Evolutionary conservation across 768 basidiomycete genomes (phyloP).

Genomic region (Termitomyces titanicus): DNA sequence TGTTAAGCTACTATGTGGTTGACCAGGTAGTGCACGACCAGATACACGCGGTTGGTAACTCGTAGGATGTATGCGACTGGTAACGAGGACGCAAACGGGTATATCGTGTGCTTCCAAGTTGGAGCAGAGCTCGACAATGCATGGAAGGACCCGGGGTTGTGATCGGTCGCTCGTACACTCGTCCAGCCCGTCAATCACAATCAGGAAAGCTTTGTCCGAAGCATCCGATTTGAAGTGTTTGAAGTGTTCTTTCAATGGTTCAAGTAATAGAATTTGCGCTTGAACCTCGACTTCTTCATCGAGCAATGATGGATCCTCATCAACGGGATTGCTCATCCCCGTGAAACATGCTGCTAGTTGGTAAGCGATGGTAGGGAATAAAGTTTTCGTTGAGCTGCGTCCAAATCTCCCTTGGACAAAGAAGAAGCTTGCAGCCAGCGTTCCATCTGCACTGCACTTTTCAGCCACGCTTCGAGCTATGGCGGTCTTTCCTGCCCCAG

Average conservation of each 20-base stretch:
- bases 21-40: neutral
- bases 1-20: neutral
- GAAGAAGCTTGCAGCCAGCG: slow-evolving; percentile 3
- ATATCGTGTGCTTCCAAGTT: neutral
- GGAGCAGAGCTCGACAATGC: neutral
- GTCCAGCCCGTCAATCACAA: neutral
- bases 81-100: neutral
- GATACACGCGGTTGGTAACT: neutral
- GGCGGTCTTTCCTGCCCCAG: slow-evolving; percentile 1
- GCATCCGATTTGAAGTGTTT: neutral
- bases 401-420: neutral
- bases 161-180: neutral
- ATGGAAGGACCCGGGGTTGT: neutral
- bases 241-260: neutral
- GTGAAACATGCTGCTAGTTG: neutral
- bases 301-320: no score
- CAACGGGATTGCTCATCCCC: no score
- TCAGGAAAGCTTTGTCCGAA: neutral
- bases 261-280: neutral
- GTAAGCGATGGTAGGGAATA: neutral
- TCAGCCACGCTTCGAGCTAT: neutral
- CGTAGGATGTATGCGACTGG: neutral
- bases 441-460: neutral
- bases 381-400: neutral
- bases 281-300: neutral